These are phyloP conservation scores for Citrus hindsii DNA, from an alignment of 345 rosid species.

Conservation along the genomic window DNA sequence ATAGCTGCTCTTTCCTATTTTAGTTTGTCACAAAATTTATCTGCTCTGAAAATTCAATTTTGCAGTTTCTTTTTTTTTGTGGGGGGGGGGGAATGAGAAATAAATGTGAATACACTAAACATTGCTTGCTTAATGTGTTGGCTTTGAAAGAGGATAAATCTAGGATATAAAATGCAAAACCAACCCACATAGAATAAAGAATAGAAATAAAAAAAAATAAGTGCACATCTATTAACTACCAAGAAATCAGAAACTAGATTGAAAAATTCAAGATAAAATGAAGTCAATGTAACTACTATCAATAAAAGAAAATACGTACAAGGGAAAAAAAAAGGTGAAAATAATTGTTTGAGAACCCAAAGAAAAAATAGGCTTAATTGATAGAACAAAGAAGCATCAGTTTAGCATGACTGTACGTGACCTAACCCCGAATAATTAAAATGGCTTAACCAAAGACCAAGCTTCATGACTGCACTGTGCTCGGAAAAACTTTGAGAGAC, in stretches of 20 bases:
- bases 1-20: no score
- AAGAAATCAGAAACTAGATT: background rate
- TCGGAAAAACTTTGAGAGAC: slow-evolving; percentile 55
- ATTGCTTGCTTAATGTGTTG: no score
- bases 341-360: background rate
- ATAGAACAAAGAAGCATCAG: background rate
- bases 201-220: no score
- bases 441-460: slow-evolving; percentile 55
- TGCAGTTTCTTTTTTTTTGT: no score
- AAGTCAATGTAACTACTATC: background rate
- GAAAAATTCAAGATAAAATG: background rate
- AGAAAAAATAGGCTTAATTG: background rate
- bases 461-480: slow-evolving; percentile 64
- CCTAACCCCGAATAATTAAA: slow-evolving; percentile 47
- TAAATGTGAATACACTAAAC: no score
- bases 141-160: no score
- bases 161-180: no score
- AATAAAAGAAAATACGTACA: background rate
- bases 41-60: no score
- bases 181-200: no score
- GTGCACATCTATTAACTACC: no score
- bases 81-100: no score
- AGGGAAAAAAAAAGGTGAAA: background rate
- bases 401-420: background rate
- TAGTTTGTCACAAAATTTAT: no score